Evolutionary conservation across 2,329 filamentous ascomycete species (phyloP).

Genomic region (Curvularia spicifera): DNA sequence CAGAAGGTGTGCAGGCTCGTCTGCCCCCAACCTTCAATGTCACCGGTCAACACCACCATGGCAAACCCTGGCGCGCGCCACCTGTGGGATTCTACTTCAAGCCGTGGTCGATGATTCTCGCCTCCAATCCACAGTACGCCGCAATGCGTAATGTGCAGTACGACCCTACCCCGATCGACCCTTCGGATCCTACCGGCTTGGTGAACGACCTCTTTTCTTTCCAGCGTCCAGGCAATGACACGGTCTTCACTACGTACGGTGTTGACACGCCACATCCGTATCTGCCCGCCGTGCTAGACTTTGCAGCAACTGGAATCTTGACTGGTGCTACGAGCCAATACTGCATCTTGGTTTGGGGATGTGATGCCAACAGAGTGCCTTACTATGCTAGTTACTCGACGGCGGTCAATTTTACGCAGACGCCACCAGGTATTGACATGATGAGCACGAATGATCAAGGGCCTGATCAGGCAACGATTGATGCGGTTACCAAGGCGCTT

Average conservation of each 20-base stretch:
- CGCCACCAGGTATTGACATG: slow-evolving; percentile 25
- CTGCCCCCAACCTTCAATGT: slow-evolving; percentile 11
- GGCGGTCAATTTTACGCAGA: slow-evolving; percentile 10
- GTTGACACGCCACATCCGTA: slow-evolving; percentile 17
- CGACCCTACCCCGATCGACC: slow-evolving; percentile 23
- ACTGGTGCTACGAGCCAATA: slow-evolving; percentile 20
- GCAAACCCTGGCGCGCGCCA: slow-evolving; percentile 14
- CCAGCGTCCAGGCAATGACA: slow-evolving; percentile 23
- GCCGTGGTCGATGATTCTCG: slow-evolving; percentile 27
- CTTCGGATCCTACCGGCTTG: slow-evolving; percentile 6
- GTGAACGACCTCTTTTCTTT: slow-evolving; percentile 30
- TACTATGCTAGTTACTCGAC: slow-evolving; percentile 27
- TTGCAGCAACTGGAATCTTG: slow-evolving; percentile 22
- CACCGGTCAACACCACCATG: not conserved
- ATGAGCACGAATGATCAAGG: slow-evolving; percentile 18
- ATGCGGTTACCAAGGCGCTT: slow-evolving; percentile 9
- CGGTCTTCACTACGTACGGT: slow-evolving; percentile 24
- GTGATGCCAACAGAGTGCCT: slow-evolving; percentile 14
- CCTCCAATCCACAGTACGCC: slow-evolving; percentile 19
- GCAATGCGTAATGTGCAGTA: slow-evolving; percentile 26
- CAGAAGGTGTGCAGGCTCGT: slow-evolving; percentile 12
- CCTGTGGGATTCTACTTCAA: slow-evolving; percentile 24
- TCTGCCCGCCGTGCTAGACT: slow-evolving; percentile 11
- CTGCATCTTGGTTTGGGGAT: slow-evolving; percentile 27
- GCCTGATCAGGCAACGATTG: slow-evolving; percentile 15